Conservation (phyloP, 1,284 basidiomycete species). For the Ceratobasidium sp. region DNA sequence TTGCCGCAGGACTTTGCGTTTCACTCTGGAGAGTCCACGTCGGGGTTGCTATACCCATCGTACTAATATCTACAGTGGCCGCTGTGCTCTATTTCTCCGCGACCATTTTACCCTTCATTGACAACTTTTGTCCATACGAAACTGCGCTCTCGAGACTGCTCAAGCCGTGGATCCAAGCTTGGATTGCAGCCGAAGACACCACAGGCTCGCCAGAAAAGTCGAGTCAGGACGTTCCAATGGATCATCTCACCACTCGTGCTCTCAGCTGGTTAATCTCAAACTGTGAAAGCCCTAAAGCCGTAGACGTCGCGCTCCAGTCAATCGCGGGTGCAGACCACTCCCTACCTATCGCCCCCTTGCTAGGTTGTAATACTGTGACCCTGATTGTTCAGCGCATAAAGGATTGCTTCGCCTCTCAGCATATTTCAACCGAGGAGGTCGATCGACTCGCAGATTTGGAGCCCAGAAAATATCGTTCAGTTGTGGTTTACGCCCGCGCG, state of each 20-base stretch:
- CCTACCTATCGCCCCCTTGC: background rate
- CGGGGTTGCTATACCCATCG: background rate
- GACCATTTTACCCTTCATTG: background rate
- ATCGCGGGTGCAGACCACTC: conserved; percentile 12
- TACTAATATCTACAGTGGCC: background rate
- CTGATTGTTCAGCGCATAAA: too few relatives aligned
- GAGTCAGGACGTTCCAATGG: background rate
- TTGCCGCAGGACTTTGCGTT: conserved; percentile 24
- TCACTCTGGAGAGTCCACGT: conserved; percentile 7
- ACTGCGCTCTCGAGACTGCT: too few relatives aligned
- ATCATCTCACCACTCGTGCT: conserved; percentile 2
- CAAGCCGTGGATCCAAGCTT: too few relatives aligned
- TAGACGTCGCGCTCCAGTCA: conserved; percentile 11
- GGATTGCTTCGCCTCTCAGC: too few relatives aligned
- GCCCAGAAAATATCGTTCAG: too few relatives aligned
- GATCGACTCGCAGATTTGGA: too few relatives aligned
- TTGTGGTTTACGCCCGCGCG: too few relatives aligned
- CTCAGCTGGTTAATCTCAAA: conserved; percentile 13
- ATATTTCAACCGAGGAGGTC: too few relatives aligned
- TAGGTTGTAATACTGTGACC: too few relatives aligned
- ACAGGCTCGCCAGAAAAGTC: too few relatives aligned
- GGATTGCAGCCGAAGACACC: too few relatives aligned
- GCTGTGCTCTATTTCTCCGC: background rate
- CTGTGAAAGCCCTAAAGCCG: conserved; percentile 7
- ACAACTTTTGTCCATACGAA: conserved; percentile 24